phyloP scores from a whole-genome alignment of 2,329 filamentous ascomycete species.

The Cryphonectria carpinicola region DNA sequence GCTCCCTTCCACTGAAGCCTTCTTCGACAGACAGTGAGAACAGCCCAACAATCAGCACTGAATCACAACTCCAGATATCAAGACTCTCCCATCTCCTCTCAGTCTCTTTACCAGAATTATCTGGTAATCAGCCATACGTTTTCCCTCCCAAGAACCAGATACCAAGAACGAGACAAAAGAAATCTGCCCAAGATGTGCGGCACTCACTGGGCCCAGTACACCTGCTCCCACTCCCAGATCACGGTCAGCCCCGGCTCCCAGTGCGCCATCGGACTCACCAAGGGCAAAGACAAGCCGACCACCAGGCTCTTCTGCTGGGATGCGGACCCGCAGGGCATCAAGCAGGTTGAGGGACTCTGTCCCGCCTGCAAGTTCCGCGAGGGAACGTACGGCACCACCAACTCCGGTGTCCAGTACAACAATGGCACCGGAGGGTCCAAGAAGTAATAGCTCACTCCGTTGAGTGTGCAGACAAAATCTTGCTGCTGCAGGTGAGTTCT shows the following conservation, averaged over 20 bases:
- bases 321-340: neutral
- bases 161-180: neutral
- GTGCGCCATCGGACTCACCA: neutral
- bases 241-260: neutral
- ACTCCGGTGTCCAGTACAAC: neutral
- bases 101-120: too few relatives aligned
- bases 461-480: too few relatives aligned
- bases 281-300: neutral
- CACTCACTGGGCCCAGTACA: neutral
- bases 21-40: neutral
- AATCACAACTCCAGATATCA: neutral
- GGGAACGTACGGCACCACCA: neutral
- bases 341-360: neutral
- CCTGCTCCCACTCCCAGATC: neutral
- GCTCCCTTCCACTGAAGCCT: neutral
- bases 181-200: neutral
- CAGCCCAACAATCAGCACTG: neutral
- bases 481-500: too few relatives aligned
- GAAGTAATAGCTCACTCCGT: too few relatives aligned
- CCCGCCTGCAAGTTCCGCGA: neutral
- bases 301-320: constrained; percentile 5
- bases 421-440: too few relatives aligned
- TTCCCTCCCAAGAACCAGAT: neutral
- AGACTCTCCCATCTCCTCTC: neutral
- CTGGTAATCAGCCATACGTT: too few relatives aligned